Base-by-base conservation (phyloP, 2,329 filamentous ascomycete species). In the Aurifilum marmelostoma region DNA sequence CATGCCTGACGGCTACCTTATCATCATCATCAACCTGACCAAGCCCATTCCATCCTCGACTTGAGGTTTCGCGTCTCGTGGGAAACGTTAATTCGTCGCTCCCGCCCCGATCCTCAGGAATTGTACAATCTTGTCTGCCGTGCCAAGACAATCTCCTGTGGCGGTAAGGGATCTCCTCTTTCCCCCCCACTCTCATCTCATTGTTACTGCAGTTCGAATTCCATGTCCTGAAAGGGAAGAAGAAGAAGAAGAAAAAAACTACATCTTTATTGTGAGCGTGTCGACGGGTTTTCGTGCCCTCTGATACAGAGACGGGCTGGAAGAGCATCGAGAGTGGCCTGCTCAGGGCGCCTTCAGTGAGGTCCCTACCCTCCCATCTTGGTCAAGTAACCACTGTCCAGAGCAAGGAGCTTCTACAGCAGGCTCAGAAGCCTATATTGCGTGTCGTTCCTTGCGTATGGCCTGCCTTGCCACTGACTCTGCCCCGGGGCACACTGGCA, bases 31-130 rank as follows among this genome's bases (percentile, higher is more conserved):
- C 69, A 41, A 69, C 76, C 74, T 74, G 56, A 74, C 75, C 76
- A 73, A 66, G 41, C 67, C 78, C 77, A 77, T 76, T 76, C 76
- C 69, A 72, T 72, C 71, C 73, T 77, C 79, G 80, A 79, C 77
- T 79, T 80, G 77, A 78, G 68, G 67, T 58, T 34, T 80, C 78
- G 79, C 81, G 81, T 79, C 77, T 76, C 76, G 83, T 86, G 84
- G 87, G 86, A 88, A 85, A 87, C 86, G 85, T 88, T 88, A 85
- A 81, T 85, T 88, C 87, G 86, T 87, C 84, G 82, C 84, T 88
- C 84, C 86, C 83, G 83, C 82, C 77, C 24, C 77, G 77, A 77
- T 27, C 79, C 77, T 81, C 79, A 82, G 82, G 81, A 82, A 83
- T 81, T 83, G 77, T 81, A 79, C 82, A 81, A 83, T 81, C 79